Conservation (phyloP, 768 basidiomycete species). For the Udeniomyces megalosporus region DNA sequence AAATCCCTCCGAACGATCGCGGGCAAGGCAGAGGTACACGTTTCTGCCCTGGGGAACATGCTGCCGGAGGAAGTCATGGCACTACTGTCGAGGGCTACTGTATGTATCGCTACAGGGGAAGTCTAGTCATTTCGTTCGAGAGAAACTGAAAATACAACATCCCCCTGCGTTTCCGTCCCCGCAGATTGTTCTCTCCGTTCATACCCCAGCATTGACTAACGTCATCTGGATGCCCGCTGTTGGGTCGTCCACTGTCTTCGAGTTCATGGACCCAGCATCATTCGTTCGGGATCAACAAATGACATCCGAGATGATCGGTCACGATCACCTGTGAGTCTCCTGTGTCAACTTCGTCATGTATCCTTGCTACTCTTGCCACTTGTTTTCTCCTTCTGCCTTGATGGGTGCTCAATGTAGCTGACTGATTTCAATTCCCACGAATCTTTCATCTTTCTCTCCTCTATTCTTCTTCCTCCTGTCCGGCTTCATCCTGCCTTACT, state of each 20-base stretch:
- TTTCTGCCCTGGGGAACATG: constrained; percentile 21
- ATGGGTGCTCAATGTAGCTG: no score
- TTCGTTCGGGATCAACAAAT: constrained; percentile 24
- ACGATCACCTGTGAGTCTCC: constrained; percentile 18
- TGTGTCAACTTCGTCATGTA: no score
- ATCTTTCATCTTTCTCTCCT: no score
- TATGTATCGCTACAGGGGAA: neutral
- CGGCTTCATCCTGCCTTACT: no score
- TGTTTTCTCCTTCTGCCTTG: no score
- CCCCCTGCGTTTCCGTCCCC: neutral
- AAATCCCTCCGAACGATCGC: constrained; percentile 23
- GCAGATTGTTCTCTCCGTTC: constrained; percentile 24
- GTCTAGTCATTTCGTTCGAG: neutral
- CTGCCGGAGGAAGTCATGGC: constrained; percentile 21
- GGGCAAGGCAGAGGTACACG: constrained; percentile 25
- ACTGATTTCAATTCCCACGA: no score
- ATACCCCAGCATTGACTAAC: constrained; percentile 21
- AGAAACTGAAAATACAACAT: no score
- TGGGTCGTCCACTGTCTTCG: constrained; percentile 21
- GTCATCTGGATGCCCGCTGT: constrained; percentile 25
- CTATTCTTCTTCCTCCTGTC: no score
- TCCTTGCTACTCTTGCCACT: no score
- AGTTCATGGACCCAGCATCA: constrained; percentile 24
- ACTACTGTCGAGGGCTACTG: constrained; percentile 16
- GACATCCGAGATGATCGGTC: constrained; percentile 20